Evolutionary conservation across 257 asterid genomes (phyloP).

Genomic region (Gentiana dahurica): DNA sequence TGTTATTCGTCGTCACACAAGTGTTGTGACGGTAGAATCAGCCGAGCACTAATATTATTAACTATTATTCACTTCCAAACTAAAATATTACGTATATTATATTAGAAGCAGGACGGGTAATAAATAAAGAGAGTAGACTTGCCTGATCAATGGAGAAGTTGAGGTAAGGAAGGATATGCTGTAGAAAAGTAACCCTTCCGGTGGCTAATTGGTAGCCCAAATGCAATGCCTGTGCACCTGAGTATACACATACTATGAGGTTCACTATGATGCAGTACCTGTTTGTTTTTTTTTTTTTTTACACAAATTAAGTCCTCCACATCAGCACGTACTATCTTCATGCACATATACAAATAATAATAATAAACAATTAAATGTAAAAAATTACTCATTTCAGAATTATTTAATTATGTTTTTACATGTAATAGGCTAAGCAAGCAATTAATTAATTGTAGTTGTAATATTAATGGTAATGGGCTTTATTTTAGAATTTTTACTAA

Average conservation of each 20-base stretch:
- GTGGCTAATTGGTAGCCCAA: slow-evolving; percentile 37
- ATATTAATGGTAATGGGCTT: too few species aligned
- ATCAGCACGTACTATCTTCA: too few species aligned
- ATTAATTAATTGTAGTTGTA: too few species aligned
- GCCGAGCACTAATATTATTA: neutral
- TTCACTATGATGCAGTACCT: slow-evolving; percentile 67
- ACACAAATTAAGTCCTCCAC: neutral
- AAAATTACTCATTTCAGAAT: too few species aligned
- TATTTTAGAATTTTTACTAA: too few species aligned
- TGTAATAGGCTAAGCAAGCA: too few species aligned
- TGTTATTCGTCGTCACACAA: too few species aligned
- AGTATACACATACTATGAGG: slow-evolving; percentile 56
- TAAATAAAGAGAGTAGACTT: slow-evolving; percentile 13
- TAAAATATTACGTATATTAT: neutral
- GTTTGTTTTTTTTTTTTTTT: slow-evolving; percentile 1
- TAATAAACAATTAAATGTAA: too few species aligned
- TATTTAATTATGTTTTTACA: too few species aligned
- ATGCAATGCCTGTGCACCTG: slow-evolving; percentile 63
- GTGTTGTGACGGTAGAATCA: neutral
- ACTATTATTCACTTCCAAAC: neutral
- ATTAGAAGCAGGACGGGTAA: too few species aligned
- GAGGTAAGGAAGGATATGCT: slow-evolving; percentile 34
- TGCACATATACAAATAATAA: too few species aligned
- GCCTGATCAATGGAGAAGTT: slow-evolving; percentile 87
- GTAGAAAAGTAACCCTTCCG: slow-evolving; percentile 32